phyloP scores from a whole-genome alignment of 179 eudicot species.

The Sideroxylon spinosum region DNA sequence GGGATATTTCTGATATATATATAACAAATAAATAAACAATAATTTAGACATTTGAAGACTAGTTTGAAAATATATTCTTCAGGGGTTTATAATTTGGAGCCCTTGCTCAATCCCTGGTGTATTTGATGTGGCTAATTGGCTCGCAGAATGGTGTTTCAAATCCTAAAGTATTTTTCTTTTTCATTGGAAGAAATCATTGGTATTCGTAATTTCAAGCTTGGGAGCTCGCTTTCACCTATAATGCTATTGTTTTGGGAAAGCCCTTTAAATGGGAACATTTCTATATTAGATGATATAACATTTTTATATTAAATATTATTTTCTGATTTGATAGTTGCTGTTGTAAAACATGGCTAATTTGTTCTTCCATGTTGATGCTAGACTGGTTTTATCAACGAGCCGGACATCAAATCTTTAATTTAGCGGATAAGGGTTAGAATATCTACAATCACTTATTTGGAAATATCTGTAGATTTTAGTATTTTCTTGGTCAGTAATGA shows the following conservation, averaged over 20 bases:
- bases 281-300: not conserved
- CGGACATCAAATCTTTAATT: conserved; percentile 53
- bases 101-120: not conserved
- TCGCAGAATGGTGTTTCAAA: not conserved
- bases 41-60: not conserved
- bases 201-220: not conserved
- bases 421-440: conserved; percentile 71
- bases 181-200: conserved; percentile 4
- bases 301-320: not conserved
- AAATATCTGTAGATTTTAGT: not conserved
- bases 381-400: conserved; percentile 88
- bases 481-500: not conserved
- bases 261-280: not conserved
- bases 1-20: no score
- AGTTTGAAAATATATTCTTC: not conserved
- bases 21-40: no score
- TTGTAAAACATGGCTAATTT: conserved; percentile 5
- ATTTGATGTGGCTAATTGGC: not conserved
- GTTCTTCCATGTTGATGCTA: conserved; percentile 29
- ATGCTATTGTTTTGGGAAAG: not conserved
- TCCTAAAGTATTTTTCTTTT: not conserved
- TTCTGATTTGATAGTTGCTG: not conserved
- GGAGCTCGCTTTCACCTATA: not conserved
- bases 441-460: conserved; percentile 12
- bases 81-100: conserved; percentile 3